Evolutionary conservation across 164 flowering plant species (phyloP).

Genomic region (Nelumbo lutea): DNA sequence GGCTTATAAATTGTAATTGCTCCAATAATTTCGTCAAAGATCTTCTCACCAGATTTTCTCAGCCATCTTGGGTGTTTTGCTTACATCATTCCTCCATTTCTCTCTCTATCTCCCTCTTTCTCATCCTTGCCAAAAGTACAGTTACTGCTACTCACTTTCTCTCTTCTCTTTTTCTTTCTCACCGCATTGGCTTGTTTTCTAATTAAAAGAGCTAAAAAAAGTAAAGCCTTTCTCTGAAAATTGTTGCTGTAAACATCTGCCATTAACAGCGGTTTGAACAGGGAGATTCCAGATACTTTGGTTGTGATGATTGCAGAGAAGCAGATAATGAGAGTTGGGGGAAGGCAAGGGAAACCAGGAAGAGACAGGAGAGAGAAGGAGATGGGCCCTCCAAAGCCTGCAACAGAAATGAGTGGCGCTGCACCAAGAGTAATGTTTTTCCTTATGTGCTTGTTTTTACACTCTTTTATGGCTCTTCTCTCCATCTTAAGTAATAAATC

Average conservation of each 20-base stretch:
- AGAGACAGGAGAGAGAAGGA: slow-evolving; percentile 8
- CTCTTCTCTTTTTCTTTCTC: neutral
- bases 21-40: slow-evolving; percentile 33
- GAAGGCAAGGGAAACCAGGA: slow-evolving; percentile 15
- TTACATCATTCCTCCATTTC: slow-evolving; percentile 28
- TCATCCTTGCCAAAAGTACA: no score
- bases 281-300: slow-evolving; percentile 52
- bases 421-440: slow-evolving; percentile 13
- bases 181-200: neutral
- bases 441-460: slow-evolving; percentile 20
- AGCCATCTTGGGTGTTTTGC: slow-evolving; percentile 8
- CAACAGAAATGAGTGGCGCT: slow-evolving; percentile 22
- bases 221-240: neutral
- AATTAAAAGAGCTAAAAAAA: slow-evolving; percentile 3
- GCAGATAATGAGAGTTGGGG: slow-evolving; percentile 25
- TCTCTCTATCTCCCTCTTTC: neutral
- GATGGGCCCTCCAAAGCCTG: slow-evolving; percentile 22
- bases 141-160: neutral
- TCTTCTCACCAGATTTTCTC: slow-evolving; percentile 4
- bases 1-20: neutral
- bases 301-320: slow-evolving; percentile 44
- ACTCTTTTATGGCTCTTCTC: slow-evolving; percentile 29
- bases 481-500: slow-evolving; percentile 30
- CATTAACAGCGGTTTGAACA: slow-evolving; percentile 53
- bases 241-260: slow-evolving; percentile 21